phyloP scores from a whole-genome alignment of 2,329 filamentous ascomycete species.

The Fusarium sp. region DNA sequence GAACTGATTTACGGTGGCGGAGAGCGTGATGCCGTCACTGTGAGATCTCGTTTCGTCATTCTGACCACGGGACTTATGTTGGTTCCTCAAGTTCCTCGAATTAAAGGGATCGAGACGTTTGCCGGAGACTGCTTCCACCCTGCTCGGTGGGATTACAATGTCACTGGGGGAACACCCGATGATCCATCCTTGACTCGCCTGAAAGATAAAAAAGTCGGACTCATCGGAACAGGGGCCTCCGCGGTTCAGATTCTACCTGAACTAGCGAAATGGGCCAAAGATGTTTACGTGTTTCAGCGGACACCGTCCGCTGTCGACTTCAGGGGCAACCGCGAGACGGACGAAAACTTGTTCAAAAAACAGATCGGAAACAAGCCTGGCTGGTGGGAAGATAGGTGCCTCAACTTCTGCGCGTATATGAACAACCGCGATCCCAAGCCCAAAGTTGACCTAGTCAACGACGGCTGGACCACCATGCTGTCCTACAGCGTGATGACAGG shows the following conservation, averaged over 20 bases:
- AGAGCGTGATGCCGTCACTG: constrained; percentile 47
- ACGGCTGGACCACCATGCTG: constrained; percentile 58
- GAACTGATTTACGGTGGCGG: neutral
- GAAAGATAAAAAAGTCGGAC: constrained; percentile 62
- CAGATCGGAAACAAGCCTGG: constrained; percentile 53
- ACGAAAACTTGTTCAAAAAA: constrained; percentile 56
- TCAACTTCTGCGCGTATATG: constrained; percentile 33
- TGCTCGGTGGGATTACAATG: constrained; percentile 62
- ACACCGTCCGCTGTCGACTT: constrained; percentile 63
- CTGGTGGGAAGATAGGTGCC: constrained; percentile 58
- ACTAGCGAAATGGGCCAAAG: constrained; percentile 63
- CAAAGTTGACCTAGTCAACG: constrained; percentile 61
- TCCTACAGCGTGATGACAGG: neutral
- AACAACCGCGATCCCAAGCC: constrained; percentile 60
- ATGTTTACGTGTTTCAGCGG: constrained; percentile 71
- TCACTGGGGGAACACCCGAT: constrained; percentile 59
- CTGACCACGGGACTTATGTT: constrained; percentile 58
- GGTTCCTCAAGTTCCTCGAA: constrained; percentile 59
- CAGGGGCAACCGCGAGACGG: constrained; percentile 58
- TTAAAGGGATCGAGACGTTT: constrained; percentile 56
- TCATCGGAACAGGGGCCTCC: constrained; percentile 68
- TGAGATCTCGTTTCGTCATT: constrained; percentile 59
- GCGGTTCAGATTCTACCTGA: constrained; percentile 62
- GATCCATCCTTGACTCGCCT: constrained; percentile 62
- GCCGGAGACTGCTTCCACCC: constrained; percentile 63